phyloP scores from a whole-genome alignment of 2,329 filamentous ascomycete species.

The Pseudopyricularia javanii region DNA sequence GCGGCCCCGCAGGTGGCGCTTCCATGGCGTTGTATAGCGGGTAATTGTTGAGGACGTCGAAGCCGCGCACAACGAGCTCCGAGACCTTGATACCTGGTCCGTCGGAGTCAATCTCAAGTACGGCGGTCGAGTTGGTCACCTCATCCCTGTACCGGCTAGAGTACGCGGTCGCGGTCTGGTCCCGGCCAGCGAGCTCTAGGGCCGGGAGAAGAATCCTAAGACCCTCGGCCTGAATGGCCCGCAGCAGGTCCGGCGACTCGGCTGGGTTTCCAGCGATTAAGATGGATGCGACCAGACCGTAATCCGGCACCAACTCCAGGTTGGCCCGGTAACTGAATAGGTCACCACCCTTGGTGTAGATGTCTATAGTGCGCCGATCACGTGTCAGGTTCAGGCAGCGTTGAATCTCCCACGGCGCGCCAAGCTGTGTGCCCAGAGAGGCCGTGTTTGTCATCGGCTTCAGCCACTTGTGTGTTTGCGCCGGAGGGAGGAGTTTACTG shows the following conservation, averaged over 20 bases:
- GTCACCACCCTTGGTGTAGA: constrained; percentile 34
- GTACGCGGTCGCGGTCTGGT: constrained; percentile 17
- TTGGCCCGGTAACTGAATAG: constrained; percentile 26
- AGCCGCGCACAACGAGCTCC: constrained; percentile 26
- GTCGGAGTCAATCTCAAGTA: constrained; percentile 18
- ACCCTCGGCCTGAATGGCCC: not conserved
- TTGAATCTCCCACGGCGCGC: constrained; percentile 34
- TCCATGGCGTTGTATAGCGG: not conserved
- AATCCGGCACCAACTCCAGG: constrained; percentile 30
- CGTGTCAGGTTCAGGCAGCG: constrained; percentile 22
- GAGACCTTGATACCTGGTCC: constrained; percentile 13
- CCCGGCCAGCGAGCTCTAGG: constrained; percentile 26
- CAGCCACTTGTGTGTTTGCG: constrained; percentile 29
- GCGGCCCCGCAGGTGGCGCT: not conserved
- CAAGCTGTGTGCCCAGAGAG: constrained; percentile 23
- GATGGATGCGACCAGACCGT: constrained; percentile 27
- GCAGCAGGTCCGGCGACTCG: not conserved
- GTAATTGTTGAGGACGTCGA: constrained; percentile 23
- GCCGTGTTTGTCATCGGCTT: constrained; percentile 27
- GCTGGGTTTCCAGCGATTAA: constrained; percentile 11
- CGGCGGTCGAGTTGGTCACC: constrained; percentile 24
- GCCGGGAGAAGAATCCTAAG: constrained; percentile 14
- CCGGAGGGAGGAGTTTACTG: constrained; percentile 23
- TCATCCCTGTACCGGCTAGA: constrained; percentile 25
- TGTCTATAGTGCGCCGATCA: constrained; percentile 22